Conservation (phyloP, 2,329 filamentous ascomycete genomes). For the Penicillium aurantiogriseum region DNA sequence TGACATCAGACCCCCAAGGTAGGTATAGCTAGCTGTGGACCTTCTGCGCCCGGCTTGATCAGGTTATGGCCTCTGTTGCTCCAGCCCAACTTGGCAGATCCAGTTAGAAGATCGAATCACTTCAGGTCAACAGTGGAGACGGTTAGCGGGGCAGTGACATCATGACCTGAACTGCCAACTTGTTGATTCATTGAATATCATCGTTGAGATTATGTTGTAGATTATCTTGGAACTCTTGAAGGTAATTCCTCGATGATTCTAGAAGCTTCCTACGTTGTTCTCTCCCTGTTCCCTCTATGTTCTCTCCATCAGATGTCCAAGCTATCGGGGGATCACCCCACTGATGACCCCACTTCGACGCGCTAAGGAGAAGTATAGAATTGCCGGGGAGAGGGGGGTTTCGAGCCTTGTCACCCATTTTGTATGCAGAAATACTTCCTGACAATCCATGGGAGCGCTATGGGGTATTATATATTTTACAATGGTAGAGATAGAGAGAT, state of each 20-base stretch:
- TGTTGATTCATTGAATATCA: neutral
- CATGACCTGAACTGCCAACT: constrained; percentile 13
- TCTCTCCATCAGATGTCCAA: neutral
- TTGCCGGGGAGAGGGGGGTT: too few relatives aligned
- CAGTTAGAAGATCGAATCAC: neutral
- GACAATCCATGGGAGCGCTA: neutral
- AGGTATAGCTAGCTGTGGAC: neutral
- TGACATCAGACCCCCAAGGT: neutral
- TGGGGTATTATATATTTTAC: neutral
- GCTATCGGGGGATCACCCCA: too few relatives aligned
- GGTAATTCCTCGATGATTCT: neutral
- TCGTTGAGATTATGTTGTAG: neutral
- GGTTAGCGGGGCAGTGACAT: constrained; percentile 18
- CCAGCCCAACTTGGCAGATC: neutral
- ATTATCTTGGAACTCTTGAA: too few relatives aligned
- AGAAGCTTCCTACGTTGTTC: neutral
- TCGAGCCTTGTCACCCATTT: too few relatives aligned
- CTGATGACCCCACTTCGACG: neutral
- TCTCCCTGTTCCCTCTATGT: neutral
- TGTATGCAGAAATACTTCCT: too few relatives aligned
- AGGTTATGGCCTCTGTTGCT: neutral
- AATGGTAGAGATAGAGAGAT: too few relatives aligned
- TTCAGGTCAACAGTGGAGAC: neutral
- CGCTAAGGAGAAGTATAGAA: neutral
- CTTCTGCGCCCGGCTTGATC: constrained; percentile 2